These are phyloP conservation scores for Mycosphaerella sp. DNA, from an alignment of 2,329 filamentous ascomycete genomes.

Conservation along the genomic window DNA sequence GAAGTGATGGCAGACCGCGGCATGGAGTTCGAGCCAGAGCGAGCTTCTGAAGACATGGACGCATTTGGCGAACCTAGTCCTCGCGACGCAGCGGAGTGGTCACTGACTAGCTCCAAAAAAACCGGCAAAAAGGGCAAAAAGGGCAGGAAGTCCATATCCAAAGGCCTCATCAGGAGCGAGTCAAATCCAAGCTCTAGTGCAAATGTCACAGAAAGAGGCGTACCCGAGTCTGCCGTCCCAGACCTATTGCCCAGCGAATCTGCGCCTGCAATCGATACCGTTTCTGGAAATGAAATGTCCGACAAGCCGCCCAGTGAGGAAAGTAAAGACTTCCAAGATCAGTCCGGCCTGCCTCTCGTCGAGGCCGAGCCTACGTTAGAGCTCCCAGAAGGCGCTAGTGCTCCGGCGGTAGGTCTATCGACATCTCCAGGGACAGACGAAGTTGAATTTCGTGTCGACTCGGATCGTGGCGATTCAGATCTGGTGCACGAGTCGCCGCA, in stretches of 20 bases:
- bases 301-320: not conserved
- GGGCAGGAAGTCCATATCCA: constrained; percentile 7
- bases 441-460: too few relatives aligned
- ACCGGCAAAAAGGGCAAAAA: constrained; percentile 21
- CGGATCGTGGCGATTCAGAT: not conserved
- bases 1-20: constrained; percentile 11
- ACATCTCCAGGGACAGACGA: too few relatives aligned
- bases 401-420: too few relatives aligned
- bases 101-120: constrained; percentile 16
- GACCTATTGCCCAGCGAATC: too few relatives aligned
- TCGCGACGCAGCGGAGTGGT: constrained; percentile 10
- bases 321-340: not conserved
- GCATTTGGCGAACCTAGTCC: constrained; percentile 13
- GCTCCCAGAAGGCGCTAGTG: not conserved
- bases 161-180: not conserved
- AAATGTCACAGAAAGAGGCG: not conserved
- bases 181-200: not conserved
- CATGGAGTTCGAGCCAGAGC: constrained; percentile 15
- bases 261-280: too few relatives aligned
- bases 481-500: too few relatives aligned
- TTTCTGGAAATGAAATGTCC: too few relatives aligned
- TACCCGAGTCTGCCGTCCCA: not conserved
- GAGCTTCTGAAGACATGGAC: constrained; percentile 17
- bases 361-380: not conserved
- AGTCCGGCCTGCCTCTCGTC: not conserved